These are phyloP conservation scores for Globisporangium nagaii DNA, from an alignment of 352 stramenopile genomes.

Conservation along the genomic window DNA sequence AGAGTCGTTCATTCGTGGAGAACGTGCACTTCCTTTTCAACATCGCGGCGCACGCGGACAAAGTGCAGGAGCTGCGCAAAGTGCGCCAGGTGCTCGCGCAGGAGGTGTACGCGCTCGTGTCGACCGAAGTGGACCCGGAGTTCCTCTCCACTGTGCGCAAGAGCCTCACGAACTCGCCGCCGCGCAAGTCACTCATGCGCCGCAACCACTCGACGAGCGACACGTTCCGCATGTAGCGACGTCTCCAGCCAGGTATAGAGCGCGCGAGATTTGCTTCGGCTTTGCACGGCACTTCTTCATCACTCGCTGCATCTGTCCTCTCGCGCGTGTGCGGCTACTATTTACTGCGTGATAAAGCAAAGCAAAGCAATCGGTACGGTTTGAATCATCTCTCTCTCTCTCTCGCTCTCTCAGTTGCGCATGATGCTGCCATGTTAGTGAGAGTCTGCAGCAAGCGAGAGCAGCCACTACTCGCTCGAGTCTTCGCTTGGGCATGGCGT, in stretches of 20 bases:
- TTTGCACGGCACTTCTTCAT: too few relatives aligned
- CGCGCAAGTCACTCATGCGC: slow-evolving; percentile 18
- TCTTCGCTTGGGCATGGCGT: not conserved
- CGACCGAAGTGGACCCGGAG: slow-evolving; percentile 39
- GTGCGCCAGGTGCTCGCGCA: slow-evolving; percentile 42
- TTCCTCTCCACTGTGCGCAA: slow-evolving; percentile 56
- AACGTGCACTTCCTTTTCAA: slow-evolving; percentile 75
- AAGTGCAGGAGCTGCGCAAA: slow-evolving; percentile 48
- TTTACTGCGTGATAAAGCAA: not conserved
- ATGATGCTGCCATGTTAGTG: too few relatives aligned
- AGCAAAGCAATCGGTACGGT: too few relatives aligned
- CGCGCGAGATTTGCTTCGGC: too few relatives aligned
- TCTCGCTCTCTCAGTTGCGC: too few relatives aligned
- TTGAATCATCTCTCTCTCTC: too few relatives aligned
- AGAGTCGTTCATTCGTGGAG: slow-evolving; percentile 70
- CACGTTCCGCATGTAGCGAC: slow-evolving; percentile 16
- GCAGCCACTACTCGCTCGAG: slow-evolving; percentile 1
- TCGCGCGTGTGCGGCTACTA: not conserved
- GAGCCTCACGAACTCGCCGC: slow-evolving; percentile 35
- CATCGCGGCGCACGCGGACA: slow-evolving; percentile 54
- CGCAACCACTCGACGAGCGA: slow-evolving; percentile 46
- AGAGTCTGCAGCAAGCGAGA: not conserved
- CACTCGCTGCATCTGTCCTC: too few relatives aligned
- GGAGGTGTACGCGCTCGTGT: slow-evolving; percentile 55
- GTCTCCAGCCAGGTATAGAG: too few relatives aligned